phyloP scores from a whole-genome alignment of 768 basidiomycete genomes.

The Collybia sordida region DNA sequence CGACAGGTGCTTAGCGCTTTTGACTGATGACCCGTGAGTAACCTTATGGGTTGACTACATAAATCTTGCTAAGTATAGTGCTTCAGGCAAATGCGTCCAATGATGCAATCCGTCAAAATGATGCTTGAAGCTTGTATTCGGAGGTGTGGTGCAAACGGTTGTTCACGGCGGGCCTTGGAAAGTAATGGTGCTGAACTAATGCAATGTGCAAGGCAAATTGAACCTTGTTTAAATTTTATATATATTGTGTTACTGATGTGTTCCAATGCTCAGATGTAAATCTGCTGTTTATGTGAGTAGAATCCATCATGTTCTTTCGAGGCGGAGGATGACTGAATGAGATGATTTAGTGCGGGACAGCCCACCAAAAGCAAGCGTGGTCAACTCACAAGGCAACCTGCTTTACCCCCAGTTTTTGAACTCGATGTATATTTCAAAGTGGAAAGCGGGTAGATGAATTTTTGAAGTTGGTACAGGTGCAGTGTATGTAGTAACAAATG shows the following conservation, averaged over 20 bases:
- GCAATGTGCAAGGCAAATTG: slow-evolving; percentile 35
- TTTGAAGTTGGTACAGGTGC: neutral
- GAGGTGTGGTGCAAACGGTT: slow-evolving; percentile 30
- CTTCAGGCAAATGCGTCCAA: slow-evolving; percentile 24
- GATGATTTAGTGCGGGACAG: slow-evolving; percentile 26
- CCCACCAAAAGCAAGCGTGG: slow-evolving; percentile 39
- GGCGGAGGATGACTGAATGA: slow-evolving; percentile 1
- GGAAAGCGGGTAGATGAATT: neutral
- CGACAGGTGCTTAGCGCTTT: slow-evolving; percentile 31
- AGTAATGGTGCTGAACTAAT: slow-evolving; percentile 26
- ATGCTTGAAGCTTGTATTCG: slow-evolving; percentile 27
- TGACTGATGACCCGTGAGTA: slow-evolving; percentile 28
- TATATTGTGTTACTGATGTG: neutral
- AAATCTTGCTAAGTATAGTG: neutral
- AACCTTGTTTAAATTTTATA: neutral
- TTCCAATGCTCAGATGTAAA: slow-evolving; percentile 39
- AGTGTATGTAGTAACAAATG: too few relatives aligned
- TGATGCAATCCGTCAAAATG: slow-evolving; percentile 25
- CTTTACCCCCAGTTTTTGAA: slow-evolving; percentile 31
- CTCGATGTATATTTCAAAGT: neutral
- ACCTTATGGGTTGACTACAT: neutral
- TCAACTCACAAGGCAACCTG: slow-evolving; percentile 31
- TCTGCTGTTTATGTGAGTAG: slow-evolving; percentile 39
- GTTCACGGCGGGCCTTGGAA: slow-evolving; percentile 16
- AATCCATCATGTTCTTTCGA: neutral